phyloP scores from a whole-genome alignment of 192 early-diverging fungal genomes.

The Geosiphon pyriformis region DNA sequence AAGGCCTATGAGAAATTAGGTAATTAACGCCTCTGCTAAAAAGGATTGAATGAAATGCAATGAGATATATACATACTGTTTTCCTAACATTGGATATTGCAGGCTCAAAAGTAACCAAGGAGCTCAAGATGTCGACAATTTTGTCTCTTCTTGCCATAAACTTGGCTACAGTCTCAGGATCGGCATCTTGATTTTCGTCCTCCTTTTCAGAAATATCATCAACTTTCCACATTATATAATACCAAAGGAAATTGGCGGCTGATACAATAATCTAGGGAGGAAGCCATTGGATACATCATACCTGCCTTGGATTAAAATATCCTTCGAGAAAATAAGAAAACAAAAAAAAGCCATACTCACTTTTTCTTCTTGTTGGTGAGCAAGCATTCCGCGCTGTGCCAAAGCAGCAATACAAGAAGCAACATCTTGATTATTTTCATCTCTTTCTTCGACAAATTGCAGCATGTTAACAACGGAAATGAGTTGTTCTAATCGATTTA shows the following conservation, averaged over 20 bases:
- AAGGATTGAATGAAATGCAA: too few species aligned
- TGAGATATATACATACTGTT: constrained; percentile 8
- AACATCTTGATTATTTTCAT: constrained; percentile 9
- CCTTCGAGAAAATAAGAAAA: background rate
- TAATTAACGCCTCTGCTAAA: too few species aligned
- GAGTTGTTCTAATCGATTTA: constrained; percentile 30
- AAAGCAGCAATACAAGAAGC: background rate
- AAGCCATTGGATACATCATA: too few species aligned
- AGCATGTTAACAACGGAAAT: constrained; percentile 24
- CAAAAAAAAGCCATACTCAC: background rate
- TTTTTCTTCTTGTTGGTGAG: constrained; percentile 2
- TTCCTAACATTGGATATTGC: background rate
- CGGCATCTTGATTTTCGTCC: background rate
- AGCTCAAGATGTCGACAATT: constrained; percentile 2
- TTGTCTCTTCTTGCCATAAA: constrained; percentile 11
- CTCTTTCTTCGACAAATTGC: constrained; percentile 20
- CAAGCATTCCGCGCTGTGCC: constrained; percentile 1
- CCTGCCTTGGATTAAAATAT: too few species aligned
- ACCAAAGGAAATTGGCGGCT: constrained; percentile 29
- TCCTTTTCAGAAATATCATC: constrained; percentile 6
- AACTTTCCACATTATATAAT: constrained; percentile 35
- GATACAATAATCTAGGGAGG: constrained; percentile 29
- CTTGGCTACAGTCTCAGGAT: background rate
- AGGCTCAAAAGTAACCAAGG: background rate
- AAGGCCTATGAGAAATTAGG: constrained; percentile 39